Conservation (phyloP, 1,284 basidiomycete genomes). For the Irpex sp. region DNA sequence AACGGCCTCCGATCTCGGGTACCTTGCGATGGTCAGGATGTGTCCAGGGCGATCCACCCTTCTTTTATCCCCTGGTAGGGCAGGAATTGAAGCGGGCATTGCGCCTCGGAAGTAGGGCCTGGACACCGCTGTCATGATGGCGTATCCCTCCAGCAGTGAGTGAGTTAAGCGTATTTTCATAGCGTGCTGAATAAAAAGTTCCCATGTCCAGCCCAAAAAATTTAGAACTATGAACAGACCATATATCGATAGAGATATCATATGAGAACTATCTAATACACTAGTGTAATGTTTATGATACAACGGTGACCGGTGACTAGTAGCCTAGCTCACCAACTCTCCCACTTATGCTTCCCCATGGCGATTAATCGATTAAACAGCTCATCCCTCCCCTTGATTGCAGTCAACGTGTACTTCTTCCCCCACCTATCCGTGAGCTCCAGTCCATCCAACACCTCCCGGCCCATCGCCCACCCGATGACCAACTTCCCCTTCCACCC, state of each 20-base stretch:
- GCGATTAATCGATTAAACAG: slow-evolving; percentile 30
- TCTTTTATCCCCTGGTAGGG: not conserved
- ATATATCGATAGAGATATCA: too few species aligned
- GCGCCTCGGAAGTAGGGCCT: not conserved
- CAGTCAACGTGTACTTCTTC: slow-evolving; percentile 45
- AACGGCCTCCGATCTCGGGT: not conserved
- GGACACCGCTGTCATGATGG: not conserved
- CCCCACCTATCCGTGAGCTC: slow-evolving; percentile 45
- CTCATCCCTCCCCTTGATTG: slow-evolving; percentile 35
- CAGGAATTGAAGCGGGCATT: not conserved
- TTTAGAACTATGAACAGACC: too few species aligned
- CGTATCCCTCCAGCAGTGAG: too few species aligned
- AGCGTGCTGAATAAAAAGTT: too few species aligned
- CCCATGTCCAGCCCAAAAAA: too few species aligned
- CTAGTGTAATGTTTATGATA: too few species aligned
- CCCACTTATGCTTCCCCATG: slow-evolving; percentile 25
- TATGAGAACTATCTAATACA: too few species aligned
- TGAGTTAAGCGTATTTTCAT: too few species aligned
- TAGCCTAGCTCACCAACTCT: slow-evolving; percentile 17
- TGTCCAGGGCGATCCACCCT: not conserved
- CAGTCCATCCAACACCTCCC: slow-evolving; percentile 50
- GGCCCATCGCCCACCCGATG: slow-evolving; percentile 60
- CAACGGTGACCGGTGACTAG: not conserved
- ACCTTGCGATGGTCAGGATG: not conserved
- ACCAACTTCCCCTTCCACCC: slow-evolving; percentile 47